Evolutionary conservation across 176 grass and related monocot genomes (phyloP).

Genomic region (Chloris gayana): DNA sequence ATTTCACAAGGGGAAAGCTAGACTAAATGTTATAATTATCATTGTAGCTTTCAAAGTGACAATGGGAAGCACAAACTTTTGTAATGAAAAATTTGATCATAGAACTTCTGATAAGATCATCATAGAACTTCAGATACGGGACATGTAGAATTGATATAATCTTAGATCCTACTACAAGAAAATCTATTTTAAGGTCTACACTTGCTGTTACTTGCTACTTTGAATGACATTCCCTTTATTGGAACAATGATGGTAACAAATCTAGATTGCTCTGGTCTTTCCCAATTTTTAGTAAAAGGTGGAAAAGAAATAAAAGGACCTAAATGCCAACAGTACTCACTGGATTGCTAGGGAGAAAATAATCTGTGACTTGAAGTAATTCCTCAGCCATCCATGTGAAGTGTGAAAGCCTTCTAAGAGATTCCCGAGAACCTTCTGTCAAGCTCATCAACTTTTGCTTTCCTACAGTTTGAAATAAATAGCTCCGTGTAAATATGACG

Average conservation of each 20-base stretch:
- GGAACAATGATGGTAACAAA: constrained; percentile 1
- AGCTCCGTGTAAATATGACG: neutral
- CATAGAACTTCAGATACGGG: constrained; percentile 13
- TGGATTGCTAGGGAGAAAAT: constrained; percentile 77
- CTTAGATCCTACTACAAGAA: neutral
- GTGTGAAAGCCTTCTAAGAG: constrained; percentile 79
- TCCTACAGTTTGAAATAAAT: constrained; percentile 50
- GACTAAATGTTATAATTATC: neutral
- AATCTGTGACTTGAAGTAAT: constrained; percentile 91
- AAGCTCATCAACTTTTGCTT: constrained; percentile 91
- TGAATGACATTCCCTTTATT: neutral
- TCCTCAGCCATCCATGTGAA: constrained; percentile 99
- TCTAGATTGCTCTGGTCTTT: neutral
- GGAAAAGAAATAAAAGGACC: neutral
- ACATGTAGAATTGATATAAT: constrained; percentile 9
- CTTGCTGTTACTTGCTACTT: neutral
- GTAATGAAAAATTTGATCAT: neutral
- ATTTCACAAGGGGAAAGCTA: neutral
- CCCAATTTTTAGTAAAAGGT: neutral
- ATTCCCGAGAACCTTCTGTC: constrained; percentile 84
- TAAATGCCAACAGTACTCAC: constrained; percentile 58
- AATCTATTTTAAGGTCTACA: constrained; percentile 3
- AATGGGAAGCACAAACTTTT: neutral
- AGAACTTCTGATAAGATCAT: constrained; percentile 8
- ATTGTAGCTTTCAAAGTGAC: neutral